phyloP scores from a whole-genome alignment of 768 basidiomycete species.

The Holtermanniella nyarrowii region DNA sequence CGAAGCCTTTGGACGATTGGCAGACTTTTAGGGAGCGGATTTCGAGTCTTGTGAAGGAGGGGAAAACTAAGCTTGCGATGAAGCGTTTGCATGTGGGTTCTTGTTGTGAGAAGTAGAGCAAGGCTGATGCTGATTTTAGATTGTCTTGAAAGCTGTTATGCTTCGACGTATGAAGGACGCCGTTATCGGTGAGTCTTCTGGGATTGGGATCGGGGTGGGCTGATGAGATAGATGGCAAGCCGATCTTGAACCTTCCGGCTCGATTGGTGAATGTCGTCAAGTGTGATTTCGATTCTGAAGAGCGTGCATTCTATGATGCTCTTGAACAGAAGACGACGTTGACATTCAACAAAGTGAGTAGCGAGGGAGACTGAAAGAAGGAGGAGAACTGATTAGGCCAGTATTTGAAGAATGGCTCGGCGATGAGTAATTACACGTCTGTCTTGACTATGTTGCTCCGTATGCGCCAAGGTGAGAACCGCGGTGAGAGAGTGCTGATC shows the following conservation, averaged over 20 bases:
- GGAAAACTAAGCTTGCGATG: constrained; percentile 58
- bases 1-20: constrained; percentile 68
- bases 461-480: constrained; percentile 67
- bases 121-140: constrained; percentile 45
- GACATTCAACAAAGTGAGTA: constrained; percentile 52
- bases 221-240: constrained; percentile 60
- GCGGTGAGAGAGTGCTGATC: not conserved
- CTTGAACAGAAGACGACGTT: constrained; percentile 52
- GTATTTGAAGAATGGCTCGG: constrained; percentile 35
- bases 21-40: constrained; percentile 68
- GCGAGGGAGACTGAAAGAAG: no score
- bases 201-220: not conserved
- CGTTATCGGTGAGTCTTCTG: constrained; percentile 23
- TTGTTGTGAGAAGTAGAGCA: not conserved
- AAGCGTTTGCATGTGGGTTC: constrained; percentile 63
- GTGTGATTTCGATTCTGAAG: constrained; percentile 66
- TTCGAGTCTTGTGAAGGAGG: constrained; percentile 61
- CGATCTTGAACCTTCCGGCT: constrained; percentile 67
- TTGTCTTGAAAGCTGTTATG: constrained; percentile 78
- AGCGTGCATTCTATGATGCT: constrained; percentile 66
- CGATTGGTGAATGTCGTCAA: constrained; percentile 60
- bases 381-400: constrained; percentile 45
- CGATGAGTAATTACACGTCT: constrained; percentile 40
- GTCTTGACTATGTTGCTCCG: constrained; percentile 50
- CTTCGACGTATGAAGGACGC: constrained; percentile 66